Conservation (phyloP, 345 rosid genomes). For the Mangifera indica region DNA sequence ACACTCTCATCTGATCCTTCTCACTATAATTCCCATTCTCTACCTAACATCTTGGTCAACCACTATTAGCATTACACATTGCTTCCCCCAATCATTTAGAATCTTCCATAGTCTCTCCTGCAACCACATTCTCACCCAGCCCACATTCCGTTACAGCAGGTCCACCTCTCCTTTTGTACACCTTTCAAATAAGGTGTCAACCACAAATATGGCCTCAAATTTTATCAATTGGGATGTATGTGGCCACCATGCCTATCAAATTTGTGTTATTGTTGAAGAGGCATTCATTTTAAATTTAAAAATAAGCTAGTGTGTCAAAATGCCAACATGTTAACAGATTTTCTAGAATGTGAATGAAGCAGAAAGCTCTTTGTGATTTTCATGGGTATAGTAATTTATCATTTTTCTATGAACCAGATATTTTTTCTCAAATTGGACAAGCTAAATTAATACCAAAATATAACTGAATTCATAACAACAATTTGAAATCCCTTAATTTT, state of each 20-base stretch:
- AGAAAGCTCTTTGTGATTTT: too few relatives aligned
- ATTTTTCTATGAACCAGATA: neutral
- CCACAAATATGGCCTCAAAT: neutral
- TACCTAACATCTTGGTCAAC: too few relatives aligned
- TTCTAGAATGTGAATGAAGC: neutral
- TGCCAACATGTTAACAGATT: neutral
- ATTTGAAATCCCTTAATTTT: conserved; percentile 3
- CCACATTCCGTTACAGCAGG: too few relatives aligned
- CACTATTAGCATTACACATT: too few relatives aligned
- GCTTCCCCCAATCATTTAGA: too few relatives aligned
- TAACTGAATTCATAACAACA: neutral
- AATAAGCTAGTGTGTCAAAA: neutral
- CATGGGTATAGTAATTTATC: neutral
- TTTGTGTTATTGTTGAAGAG: neutral
- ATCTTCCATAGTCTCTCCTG: too few relatives aligned
- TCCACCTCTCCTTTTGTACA: too few relatives aligned
- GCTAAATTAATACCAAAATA: neutral
- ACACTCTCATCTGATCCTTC: too few relatives aligned
- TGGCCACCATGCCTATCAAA: neutral
- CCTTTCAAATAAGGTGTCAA: too few relatives aligned
- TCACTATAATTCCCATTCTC: too few relatives aligned
- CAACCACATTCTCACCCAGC: too few relatives aligned
- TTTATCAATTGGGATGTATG: neutral
- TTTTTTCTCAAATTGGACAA: too few relatives aligned
- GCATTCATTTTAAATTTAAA: neutral